Base-by-base conservation (phyloP, 1,284 basidiomycete species). In the Laetiporus sulphureus region DNA sequence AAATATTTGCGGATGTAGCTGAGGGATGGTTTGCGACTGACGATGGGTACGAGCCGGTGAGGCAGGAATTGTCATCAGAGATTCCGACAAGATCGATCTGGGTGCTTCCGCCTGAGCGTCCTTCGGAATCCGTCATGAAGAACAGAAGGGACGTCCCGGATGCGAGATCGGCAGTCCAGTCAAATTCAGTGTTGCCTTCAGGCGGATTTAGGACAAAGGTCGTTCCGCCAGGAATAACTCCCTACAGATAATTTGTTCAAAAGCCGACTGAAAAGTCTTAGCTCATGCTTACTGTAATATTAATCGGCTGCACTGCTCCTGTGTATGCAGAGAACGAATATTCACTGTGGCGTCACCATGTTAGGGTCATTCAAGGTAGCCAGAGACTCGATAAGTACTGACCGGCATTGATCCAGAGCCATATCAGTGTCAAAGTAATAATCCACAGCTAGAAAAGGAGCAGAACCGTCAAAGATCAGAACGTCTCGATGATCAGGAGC, bases 351-450 rank as follows among this genome's bases (percentile, higher is more conserved):
- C 35, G 3, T 40, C 36, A 44, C 5, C n/a, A n/a, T n/a, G n/a
- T n/a, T n/a, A n/a, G n/a, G n/a, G n/a, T n/a, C n/a, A n/a, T n/a
- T n/a, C n/a, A n/a, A n/a, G n/a, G n/a, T n/a, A n/a, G n/a, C n/a
- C n/a, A n/a, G n/a, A n/a, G n/a, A n/a, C n/a, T n/a, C n/a, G n/a
- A n/a, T n/a, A n/a, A n/a, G 15, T 5, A 45, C 59, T 57, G 51
- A 79, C 82, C 70, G 62, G 72, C 84, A 86, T 58, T 86, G 83
- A 38, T 69, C 63, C 22, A 86, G 60, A 19, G 78, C 69, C 34
- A 64, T 57, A 45, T 77, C 69, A 3, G 77, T 54, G 40, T 71
- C 54, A 50, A 72, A 86, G 22, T 55, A 50, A 52, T 80, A 85
- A 30, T 60, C 61, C 38, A 70, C 56, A 8, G 53, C 62, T 69